Base-by-base conservation (phyloP, 768 basidiomycete species). In the Russula olivacea region DNA sequence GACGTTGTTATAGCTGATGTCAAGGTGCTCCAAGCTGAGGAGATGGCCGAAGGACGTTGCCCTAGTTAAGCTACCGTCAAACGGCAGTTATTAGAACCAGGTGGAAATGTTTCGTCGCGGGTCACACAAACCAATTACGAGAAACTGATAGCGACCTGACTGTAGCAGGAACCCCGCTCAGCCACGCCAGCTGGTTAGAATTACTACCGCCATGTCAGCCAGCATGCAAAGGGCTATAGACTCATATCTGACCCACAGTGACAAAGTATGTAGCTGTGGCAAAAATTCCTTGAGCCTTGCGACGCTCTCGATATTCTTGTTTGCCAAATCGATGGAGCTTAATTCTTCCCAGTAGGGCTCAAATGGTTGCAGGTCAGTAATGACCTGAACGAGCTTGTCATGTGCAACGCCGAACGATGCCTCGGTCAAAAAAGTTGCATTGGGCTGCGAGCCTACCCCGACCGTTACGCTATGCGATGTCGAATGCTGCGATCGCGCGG, bases 331-430 rank as follows among this genome's bases (percentile, higher is more conserved):
- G 68, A 99, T 86, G 28, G 76, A 74, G 60, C 70, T 77, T 63
- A 99, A 75, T 45, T 82, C 78, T 69, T 98, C 95, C 97, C 97
- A 99, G 71, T 91, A 81, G 25, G 95, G 93, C 71, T 94, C 92
- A 74, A 91, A 97, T 21, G 95, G 93, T 71, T 94, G 88, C 14
- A 94, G 85, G 69, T 98, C 94, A 48, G 95, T 98, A 71, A 99
- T 92, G 69, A 91, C 86, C 72, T 91, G 84, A 2, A 98, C 88
- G 6, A 99, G 82, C 50, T 84, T 83, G 72, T 98, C 96, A 69
- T 92, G 91, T n/a, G 93, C 83, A 49, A 98, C 86, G 17, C 84
- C 93, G 72, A 99, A 99, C 47, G 95, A 98, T 71, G 95, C 98
- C 71, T 98, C 95, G 12, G 96, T 98, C 66, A 98, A 78, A 77